phyloP scores from a whole-genome alignment of 2,329 filamentous ascomycete species.

The Fragosphaeria purpurea region DNA sequence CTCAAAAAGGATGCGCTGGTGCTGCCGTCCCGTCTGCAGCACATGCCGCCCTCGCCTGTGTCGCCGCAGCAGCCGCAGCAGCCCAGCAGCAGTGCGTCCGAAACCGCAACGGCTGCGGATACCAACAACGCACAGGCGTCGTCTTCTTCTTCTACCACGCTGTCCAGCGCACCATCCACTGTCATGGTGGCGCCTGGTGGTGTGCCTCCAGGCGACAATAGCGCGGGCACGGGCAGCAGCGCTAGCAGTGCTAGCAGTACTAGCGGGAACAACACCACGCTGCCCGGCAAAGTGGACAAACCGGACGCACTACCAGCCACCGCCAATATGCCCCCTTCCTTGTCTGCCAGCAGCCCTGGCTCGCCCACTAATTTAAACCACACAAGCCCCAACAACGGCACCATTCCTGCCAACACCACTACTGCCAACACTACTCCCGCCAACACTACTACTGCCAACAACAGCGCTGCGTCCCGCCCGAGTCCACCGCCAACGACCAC shows the following conservation, averaged over 20 bases:
- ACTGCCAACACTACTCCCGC: not conserved
- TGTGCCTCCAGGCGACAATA: conserved; percentile 1
- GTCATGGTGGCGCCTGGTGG: not conserved
- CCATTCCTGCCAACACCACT: not conserved
- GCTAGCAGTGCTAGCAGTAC: not conserved
- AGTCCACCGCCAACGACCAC: not conserved
- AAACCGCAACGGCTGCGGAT: too few relatives aligned
- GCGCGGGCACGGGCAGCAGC: not conserved
- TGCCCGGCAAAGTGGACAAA: too few relatives aligned
- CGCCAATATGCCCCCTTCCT: too few relatives aligned
- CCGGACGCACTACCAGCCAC: too few relatives aligned
- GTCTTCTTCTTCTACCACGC: not conserved
- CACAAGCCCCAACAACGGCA: too few relatives aligned
- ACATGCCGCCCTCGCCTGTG: conserved; percentile 30
- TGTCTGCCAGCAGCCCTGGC: too few relatives aligned
- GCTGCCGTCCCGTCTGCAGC: conserved; percentile 24
- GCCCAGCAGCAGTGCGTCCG: conserved; percentile 5
- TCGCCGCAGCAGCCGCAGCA: conserved; percentile 18
- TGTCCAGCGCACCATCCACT: conserved; percentile 1
- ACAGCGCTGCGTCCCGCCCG: not conserved
- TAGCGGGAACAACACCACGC: not conserved
- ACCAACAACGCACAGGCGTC: too few relatives aligned
- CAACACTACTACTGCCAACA: not conserved
- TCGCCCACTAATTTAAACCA: too few relatives aligned
- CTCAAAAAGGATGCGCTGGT: conserved; percentile 27